These are phyloP conservation scores for Flaveria ramosissima DNA, from an alignment of 129 eudicot species.

Conservation along the genomic window DNA sequence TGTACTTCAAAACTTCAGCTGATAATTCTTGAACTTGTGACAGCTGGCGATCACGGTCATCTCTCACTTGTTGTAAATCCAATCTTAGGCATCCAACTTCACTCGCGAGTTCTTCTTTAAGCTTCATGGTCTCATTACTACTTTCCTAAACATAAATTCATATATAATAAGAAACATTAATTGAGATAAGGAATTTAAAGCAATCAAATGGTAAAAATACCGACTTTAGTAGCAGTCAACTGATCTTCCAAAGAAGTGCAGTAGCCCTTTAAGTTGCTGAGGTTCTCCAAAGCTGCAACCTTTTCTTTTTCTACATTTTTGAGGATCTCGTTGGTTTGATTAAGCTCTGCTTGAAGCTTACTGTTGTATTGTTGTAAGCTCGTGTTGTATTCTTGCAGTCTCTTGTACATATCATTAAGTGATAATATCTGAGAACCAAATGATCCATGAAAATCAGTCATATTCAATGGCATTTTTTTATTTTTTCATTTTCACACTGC, in stretches of 20 bases:
- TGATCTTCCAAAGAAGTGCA: constrained; percentile 75
- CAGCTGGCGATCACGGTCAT: constrained; percentile 72
- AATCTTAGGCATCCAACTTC: constrained; percentile 63
- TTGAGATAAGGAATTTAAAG: background rate
- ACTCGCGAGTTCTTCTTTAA: constrained; percentile 59
- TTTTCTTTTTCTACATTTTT: constrained; percentile 83
- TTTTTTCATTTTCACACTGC: background rate
- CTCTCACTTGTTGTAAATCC: constrained; percentile 77
- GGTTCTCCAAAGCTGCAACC: constrained; percentile 67
- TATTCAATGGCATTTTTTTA: background rate
- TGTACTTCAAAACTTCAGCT: constrained; percentile 52
- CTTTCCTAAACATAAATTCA: constrained; percentile 48
- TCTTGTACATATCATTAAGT: constrained; percentile 74
- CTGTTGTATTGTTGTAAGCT: constrained; percentile 92
- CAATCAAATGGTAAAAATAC: constrained; percentile 2
- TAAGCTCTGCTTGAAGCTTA: constrained; percentile 87
- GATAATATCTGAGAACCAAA: constrained; percentile 58
- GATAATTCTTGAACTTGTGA: constrained; percentile 53
- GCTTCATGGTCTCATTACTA: constrained; percentile 58
- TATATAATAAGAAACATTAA: constrained; percentile 7
- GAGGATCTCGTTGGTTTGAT: constrained; percentile 64
- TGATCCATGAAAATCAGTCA: constrained; percentile 2
- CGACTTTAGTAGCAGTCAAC: constrained; percentile 60
- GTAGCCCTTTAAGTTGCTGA: constrained; percentile 80
- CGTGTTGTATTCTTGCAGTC: constrained; percentile 86